Percentiles rank a stretch among this genome's conserved stretches.
Conservation (phyloP, 2,329 filamentous ascomycete species). For the Stachybotrys elegans region DNA sequence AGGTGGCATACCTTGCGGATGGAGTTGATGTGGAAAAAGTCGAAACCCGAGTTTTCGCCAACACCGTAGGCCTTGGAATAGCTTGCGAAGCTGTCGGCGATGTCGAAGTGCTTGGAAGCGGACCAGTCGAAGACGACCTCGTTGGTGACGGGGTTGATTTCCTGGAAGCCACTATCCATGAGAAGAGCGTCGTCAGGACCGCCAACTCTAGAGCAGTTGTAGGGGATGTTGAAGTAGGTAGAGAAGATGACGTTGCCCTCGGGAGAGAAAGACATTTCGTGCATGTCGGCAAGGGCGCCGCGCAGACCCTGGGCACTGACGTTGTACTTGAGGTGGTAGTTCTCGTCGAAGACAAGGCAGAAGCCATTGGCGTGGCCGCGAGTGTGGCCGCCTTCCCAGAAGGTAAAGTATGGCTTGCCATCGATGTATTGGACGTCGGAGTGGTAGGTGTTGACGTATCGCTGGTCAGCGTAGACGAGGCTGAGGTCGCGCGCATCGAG, state of each 20-base stretch:
- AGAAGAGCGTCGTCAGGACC: constrained; percentile 24
- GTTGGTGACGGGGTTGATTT: constrained; percentile 30
- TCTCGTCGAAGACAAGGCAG: constrained; percentile 24
- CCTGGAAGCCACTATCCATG: constrained; percentile 33
- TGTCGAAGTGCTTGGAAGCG: constrained; percentile 25
- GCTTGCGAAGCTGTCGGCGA: constrained; percentile 18
- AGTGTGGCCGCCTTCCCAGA: constrained; percentile 25
- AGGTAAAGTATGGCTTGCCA: constrained; percentile 26
- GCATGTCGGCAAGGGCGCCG: constrained; percentile 31
- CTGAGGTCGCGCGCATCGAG: constrained; percentile 28
- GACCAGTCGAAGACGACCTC: constrained; percentile 31
- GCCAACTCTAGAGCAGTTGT: constrained; percentile 23
- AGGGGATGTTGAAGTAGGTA: constrained; percentile 29
- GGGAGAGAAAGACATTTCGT: constrained; percentile 37
- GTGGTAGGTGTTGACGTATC: constrained; percentile 19
- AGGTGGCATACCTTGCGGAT: constrained; percentile 20
- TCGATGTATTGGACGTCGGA: constrained; percentile 24
- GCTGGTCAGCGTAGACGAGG: constrained; percentile 31
- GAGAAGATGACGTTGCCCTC: constrained; percentile 36
- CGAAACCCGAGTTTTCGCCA: constrained; percentile 23
- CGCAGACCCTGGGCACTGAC: constrained; percentile 29
- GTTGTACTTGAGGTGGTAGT: constrained; percentile 31
- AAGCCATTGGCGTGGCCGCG: constrained; percentile 22
- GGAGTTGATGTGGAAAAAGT: constrained; percentile 34
- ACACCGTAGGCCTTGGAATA: constrained; percentile 24